Conservation (phyloP, 495 filamentous ascomycete genomes). For the Stereocaulon alpinum region DNA sequence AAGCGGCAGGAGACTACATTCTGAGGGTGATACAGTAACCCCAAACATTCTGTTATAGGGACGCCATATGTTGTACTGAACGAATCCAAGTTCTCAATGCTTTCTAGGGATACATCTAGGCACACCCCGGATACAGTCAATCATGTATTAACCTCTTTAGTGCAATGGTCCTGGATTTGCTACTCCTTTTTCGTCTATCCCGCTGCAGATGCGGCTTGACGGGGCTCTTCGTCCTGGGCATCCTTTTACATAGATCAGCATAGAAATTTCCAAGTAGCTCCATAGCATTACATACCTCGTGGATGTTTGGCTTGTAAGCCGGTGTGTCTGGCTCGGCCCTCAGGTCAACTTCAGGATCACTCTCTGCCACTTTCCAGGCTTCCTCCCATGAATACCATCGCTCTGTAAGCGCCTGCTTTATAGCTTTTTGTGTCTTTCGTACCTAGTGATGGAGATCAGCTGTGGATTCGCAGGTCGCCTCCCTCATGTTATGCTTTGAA, state of each 20-base stretch:
- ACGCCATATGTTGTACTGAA: no score
- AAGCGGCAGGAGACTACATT: no score
- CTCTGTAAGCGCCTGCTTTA: conserved; percentile 79
- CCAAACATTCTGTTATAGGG: no score
- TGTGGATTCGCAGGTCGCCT: conserved; percentile 6
- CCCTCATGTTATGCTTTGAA: neutral
- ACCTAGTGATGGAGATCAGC: conserved; percentile 40
- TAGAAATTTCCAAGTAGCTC: neutral
- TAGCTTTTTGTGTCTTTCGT: conserved; percentile 57
- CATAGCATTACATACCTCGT: conserved; percentile 1
- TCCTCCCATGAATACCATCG: conserved; percentile 85
- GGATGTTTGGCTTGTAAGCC: conserved; percentile 3
- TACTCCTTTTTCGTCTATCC: neutral
- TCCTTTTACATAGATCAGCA: conserved; percentile 2
- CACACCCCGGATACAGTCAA: no score
- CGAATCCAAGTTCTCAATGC: no score
- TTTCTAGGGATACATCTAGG: no score
- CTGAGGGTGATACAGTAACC: no score
- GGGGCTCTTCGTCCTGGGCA: neutral
- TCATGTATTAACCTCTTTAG: no score
- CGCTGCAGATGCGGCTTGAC: neutral
- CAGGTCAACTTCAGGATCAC: conserved; percentile 51
- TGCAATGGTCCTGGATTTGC: no score
- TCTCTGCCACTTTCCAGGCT: conserved; percentile 50
- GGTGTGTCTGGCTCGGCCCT: conserved; percentile 2